Evolutionary conservation across 2,329 filamentous ascomycete species (phyloP), one percentile per base, ranked within the genome.

Genomic region (Claviceps citrina): DNA sequence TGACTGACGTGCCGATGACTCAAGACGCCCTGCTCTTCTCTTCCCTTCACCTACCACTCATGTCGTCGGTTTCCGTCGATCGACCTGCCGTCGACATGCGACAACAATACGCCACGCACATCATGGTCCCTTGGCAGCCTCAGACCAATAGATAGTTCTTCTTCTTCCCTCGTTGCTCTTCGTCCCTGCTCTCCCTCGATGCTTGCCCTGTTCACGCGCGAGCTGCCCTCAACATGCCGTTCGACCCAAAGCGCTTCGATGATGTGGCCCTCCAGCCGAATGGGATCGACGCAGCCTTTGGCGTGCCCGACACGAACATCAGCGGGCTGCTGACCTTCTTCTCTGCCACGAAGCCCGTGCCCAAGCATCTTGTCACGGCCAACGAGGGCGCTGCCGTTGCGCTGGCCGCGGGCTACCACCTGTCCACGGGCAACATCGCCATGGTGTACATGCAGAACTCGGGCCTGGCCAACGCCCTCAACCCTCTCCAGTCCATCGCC

Each of bases 391-490:
- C 32, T 6, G 39, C 39, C 18, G 34, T 41, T 5, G 39, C 32
- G 13, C 31, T 41, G 5, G 39, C 39, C 26, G 32, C 39, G 15
- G 39, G 39, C 12, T 36, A 41, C n/a, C 19, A 41, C 16, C 27
- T 41, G 7, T 33, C 39, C 13, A 41, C 39, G 4, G 16, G 39
- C 19, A 24, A 20, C 16, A 28, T 37, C 26, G 39, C 39, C 19
- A 10, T 41, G 19, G 32, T 33, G 15, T 41, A 41, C 31, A 30
- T 41, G 32, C 39, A 41, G 19, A 41, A 41, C 39, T 41, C 39
- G 3, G 39, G 39, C 5, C 16, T 36, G 1, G 24, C 39, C 10
- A 41, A 41, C 27, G 39, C 39, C 12, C 33, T 41, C 5, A 41
- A 35, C 22, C 39, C 39, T 13, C 32, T 41, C 1, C 39, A 41